Percentiles rank a stretch among this genome's conserved stretches.
Conservation (phyloP, 495 filamentous ascomycete genomes). For the Xylaria venustula region DNA sequence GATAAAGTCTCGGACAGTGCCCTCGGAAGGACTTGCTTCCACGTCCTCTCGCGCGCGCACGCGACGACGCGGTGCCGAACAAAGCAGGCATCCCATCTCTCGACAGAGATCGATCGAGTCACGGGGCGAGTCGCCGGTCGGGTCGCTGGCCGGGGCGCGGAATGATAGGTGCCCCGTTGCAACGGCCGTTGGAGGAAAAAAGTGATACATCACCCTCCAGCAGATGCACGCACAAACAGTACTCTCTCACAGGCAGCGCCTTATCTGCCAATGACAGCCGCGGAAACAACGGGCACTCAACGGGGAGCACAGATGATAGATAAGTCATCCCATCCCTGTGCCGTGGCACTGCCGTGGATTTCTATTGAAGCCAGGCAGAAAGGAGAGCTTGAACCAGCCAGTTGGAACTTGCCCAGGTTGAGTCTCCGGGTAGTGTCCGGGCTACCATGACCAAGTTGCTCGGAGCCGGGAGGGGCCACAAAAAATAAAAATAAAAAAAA, state of each 20-base stretch:
- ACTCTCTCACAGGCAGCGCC: background rate
- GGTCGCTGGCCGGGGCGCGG: background rate
- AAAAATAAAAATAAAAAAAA: background rate
- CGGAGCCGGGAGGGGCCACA: background rate
- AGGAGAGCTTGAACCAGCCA: background rate
- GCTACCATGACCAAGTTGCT: too few relatives aligned
- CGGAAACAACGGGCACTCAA: background rate
- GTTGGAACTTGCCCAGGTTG: background rate
- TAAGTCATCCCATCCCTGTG: background rate
- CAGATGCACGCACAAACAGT: background rate
- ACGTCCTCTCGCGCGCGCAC: background rate
- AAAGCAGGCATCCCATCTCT: background rate
- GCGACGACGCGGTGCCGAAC: conserved; percentile 9
- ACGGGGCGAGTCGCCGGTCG: too few relatives aligned
- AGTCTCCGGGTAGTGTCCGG: too few relatives aligned
- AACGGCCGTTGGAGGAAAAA: background rate
- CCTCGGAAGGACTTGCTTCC: background rate
- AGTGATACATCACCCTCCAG: conserved; percentile 9
- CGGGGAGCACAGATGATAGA: background rate
- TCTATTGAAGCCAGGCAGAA: background rate
- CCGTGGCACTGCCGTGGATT: background rate
- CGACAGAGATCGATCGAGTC: background rate
- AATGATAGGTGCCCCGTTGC: background rate
- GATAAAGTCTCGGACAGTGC: background rate
- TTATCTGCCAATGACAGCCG: background rate